Evolutionary conservation across 1,139 yeast genomes (phyloP), one percentile per base, ranked within the genome.

Genomic region (Insectozyma bohioensis): DNA sequence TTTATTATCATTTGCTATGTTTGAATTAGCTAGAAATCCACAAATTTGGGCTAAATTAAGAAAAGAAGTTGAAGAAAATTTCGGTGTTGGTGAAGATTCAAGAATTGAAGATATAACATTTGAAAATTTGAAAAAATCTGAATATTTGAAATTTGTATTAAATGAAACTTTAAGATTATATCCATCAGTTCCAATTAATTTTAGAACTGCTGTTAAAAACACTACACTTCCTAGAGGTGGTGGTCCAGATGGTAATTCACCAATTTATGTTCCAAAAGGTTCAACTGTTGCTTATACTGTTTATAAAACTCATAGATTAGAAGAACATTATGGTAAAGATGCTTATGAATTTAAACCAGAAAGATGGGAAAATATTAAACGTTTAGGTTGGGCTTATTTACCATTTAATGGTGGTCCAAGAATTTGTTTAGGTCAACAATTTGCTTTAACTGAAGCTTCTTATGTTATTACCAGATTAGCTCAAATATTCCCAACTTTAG

Each of bases 401-500:
- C 80, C 80, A 12, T 75, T 75, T 59, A 77, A 76, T 44, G 82
- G 82, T 33, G 82, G 83, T 4, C 81, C 82, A 23, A 60, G 82
- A 40, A 75, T 76, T 36, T 77, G 83, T 48, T 58, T 76, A 28
- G 82, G 82, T 21, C 80, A 75, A 54, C 81, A 75, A 51, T 74
- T 72, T 55, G 81, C 80, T 1, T 66, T 76, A 40, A 74, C 80
- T 24, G 83, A 77, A 52, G 70, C 75, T 3, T 60, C 73, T 9
- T 75, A 73, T 41, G 64, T 72, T 12, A 46, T 72, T 30, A 67
- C 61, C 12, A 59, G 80, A 37, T 53, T 75, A 34, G 56, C 59
- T 11, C 76, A 70, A 51, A 34, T 56, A 53, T 65, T 60, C 48
- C 60, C 65, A n/a, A 52, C 56, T 37, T 49, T 65, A 36, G 45